phyloP scores from a whole-genome alignment of 495 filamentous ascomycete species.

The Stereocaulon alpinum region DNA sequence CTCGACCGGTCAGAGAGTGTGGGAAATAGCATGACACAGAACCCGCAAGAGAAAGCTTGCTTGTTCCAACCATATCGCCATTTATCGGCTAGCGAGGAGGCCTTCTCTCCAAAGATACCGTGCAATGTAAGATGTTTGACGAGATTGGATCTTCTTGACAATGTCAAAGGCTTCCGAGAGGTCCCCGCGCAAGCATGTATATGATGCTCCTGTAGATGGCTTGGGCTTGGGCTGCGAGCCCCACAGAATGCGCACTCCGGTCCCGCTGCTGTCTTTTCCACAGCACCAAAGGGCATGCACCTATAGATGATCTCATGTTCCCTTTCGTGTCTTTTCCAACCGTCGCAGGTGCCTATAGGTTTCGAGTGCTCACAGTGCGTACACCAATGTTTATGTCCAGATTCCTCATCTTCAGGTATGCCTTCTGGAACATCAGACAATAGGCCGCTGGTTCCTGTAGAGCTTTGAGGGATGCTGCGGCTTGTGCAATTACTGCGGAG shows the following conservation, averaged over 20 bases:
- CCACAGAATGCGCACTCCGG: conserved; percentile 8
- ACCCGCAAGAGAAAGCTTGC: conserved; percentile 8
- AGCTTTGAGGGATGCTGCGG: not conserved
- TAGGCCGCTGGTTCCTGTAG: not conserved
- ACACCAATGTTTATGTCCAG: conserved; percentile 2
- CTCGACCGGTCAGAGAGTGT: not conserved
- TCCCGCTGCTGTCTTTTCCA: not conserved
- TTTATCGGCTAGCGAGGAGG: conserved; percentile 1
- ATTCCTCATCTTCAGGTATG: not conserved
- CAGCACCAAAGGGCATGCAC: conserved; percentile 3
- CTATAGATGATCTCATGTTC: conserved; percentile 6
- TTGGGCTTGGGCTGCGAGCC: not conserved
- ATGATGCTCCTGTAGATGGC: not conserved
- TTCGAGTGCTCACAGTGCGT: not conserved
- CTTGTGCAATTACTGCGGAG: not conserved
- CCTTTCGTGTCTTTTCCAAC: conserved; percentile 9
- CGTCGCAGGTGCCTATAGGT: conserved; percentile 1
- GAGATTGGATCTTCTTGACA: not conserved
- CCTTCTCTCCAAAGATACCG: not conserved
- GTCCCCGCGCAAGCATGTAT: not conserved
- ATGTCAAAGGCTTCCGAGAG: not conserved
- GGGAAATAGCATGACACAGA: not conserved
- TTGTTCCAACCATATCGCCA: not conserved
- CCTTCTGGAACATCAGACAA: not conserved
- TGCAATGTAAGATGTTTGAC: conserved; percentile 7